Evolutionary conservation across 148 eudicot species (phyloP).

Genomic region (Camellia granthamiana): DNA sequence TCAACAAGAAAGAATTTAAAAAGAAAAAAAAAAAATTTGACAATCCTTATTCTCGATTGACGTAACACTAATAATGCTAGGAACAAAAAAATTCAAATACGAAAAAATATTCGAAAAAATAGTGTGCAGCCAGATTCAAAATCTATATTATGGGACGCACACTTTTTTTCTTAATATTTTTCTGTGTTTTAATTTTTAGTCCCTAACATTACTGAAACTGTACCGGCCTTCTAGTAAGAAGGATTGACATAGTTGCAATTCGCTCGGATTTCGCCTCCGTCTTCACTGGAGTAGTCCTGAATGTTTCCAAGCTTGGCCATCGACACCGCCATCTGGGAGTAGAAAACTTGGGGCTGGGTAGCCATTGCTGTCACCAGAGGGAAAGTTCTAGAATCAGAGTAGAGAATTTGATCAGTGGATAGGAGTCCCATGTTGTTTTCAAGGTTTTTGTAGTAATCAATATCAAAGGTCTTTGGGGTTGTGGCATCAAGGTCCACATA

Average conservation of each 20-base stretch:
- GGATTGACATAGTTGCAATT: conserved; percentile 46
- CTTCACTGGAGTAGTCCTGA: conserved; percentile 37
- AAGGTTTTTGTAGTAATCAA: conserved; percentile 53
- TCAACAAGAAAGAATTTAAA: no score
- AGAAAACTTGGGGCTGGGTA: conserved; percentile 28
- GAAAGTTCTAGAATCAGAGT: conserved; percentile 55
- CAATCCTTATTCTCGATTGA: neutral
- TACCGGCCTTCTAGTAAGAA: neutral
- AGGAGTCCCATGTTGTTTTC: conserved; percentile 58
- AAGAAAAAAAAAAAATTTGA: no score
- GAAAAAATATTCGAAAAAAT: no score
- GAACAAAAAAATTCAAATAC: no score
- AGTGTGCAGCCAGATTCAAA: neutral
- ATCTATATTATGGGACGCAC: no score
- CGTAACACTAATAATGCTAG: neutral
- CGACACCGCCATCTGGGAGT: conserved; percentile 48
- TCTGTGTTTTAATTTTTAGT: no score
- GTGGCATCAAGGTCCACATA: conserved; percentile 55
- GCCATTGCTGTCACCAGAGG: conserved; percentile 45
- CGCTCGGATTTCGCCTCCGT: conserved; percentile 56
- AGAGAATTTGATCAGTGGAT: conserved; percentile 60
- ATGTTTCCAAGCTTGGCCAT: conserved; percentile 74
- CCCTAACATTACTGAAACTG: neutral
- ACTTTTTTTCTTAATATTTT: no score
- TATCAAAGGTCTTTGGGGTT: conserved; percentile 56